Base-by-base conservation (phyloP, 1,139 yeast species). In the Scheffersomyces titani region DNA sequence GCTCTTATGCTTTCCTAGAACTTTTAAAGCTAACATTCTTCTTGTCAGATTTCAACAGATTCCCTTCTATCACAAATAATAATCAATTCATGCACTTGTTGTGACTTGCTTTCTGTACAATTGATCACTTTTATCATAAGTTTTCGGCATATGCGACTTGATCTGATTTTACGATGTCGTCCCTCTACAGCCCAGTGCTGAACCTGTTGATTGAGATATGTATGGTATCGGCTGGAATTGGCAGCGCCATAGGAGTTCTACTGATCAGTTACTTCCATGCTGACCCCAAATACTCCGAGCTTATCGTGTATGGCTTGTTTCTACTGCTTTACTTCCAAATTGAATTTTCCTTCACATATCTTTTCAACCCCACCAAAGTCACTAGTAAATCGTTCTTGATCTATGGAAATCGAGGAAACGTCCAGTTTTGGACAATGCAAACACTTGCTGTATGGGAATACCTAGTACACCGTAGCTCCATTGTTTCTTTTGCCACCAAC, bases 341-440 rank as follows among this genome's bases (percentile, higher is more conserved):
- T 36, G 83, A 78, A 62, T 78, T 75, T 61, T 30, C 61, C n/a
- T 58, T 67, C 53, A 69, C 76, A 9, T 60, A 60, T 24, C 51
- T 55, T 53, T 77, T 68, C 58, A 79, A 73, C 62, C 67, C 69
- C 22, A 56, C 62, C n/a, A 65, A 64, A 16, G 70, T 69, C 6
- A 64, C 67, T 11, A 63, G 72, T n/a, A 59, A 65, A 49, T 75
- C 75, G 67, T 78, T 78, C 55, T 61, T 78, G 53, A 65, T 78
- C 4, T 76, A 73, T 61, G 78, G 79, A 3, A 76, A 74, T 54
- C 62, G 57, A 30, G 83, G 83, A 5, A 74, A 72, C 57, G 54
- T 55, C n/a, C 71, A 73, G 55, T 74, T 76, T 55, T 67, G 76
- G 69, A 48, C 62, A 22, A 67, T 76, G 57, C 81, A 77, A 57